Percentiles rank a stretch among this genome's conserved stretches.
Evolutionary conservation across 495 filamentous ascomycete genomes (phyloP).

Genomic region (Penicillium bialowiezense): DNA sequence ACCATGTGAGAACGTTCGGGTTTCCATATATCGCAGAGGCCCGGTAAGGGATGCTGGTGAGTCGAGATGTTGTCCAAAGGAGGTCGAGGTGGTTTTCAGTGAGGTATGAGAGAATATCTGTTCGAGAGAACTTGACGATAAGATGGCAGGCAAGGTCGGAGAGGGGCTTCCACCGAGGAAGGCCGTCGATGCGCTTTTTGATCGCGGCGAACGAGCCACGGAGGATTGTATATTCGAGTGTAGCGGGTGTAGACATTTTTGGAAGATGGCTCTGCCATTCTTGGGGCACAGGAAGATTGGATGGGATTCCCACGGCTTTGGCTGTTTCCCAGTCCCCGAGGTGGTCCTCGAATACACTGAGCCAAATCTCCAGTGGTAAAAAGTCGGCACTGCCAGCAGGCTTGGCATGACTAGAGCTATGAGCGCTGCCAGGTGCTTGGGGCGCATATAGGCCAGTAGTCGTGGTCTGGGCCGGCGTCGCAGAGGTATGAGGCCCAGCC

Average conservation of each 20-base stretch:
- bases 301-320: slow-evolving; percentile 72
- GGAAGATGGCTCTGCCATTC: slow-evolving; percentile 64
- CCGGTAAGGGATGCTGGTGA: slow-evolving; percentile 78
- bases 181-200: slow-evolving; percentile 62
- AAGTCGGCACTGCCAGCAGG: slow-evolving; percentile 22
- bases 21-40: slow-evolving; percentile 84
- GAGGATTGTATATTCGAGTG: slow-evolving; percentile 79
- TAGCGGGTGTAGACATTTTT: slow-evolving; percentile 50
- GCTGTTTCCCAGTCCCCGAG: slow-evolving; percentile 88
- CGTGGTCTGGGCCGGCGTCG: not conserved
- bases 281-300: slow-evolving; percentile 65
- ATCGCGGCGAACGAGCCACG: slow-evolving; percentile 64
- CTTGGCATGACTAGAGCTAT: slow-evolving; percentile 45
- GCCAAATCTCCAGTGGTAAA: slow-evolving; percentile 84
- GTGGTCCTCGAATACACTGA: slow-evolving; percentile 73
- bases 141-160: slow-evolving; percentile 80
- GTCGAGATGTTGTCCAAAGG: slow-evolving; percentile 77
- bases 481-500: not conserved
- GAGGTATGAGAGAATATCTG: slow-evolving; percentile 75
- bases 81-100: slow-evolving; percentile 72
- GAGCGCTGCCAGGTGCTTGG: slow-evolving; percentile 60
- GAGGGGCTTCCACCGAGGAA: slow-evolving; percentile 66
- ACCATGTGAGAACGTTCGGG: slow-evolving; percentile 83
- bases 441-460: slow-evolving; percentile 34
- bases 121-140: slow-evolving; percentile 85